phyloP scores from a whole-genome alignment of 306 rosid species.

The Nissolia schottii region DNA sequence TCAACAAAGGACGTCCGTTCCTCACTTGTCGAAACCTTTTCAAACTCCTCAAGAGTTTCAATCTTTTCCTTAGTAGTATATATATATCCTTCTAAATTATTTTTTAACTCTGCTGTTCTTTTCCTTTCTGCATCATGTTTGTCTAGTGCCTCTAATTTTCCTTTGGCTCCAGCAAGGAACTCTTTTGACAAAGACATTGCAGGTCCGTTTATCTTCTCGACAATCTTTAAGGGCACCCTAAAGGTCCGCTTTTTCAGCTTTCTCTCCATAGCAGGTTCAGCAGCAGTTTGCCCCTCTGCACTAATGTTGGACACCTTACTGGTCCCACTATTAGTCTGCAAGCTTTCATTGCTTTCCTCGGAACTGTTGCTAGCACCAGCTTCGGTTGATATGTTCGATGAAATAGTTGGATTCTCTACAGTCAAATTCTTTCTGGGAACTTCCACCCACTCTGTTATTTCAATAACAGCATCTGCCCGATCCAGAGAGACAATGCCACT shows the following conservation, averaged over 20 bases:
- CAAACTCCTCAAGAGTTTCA: constrained; percentile 69
- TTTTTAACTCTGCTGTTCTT: constrained; percentile 89
- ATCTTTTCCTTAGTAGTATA: constrained; percentile 92
- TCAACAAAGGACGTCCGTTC: constrained; percentile 70
- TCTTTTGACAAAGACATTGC: constrained; percentile 66
- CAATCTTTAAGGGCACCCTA: constrained; percentile 84
- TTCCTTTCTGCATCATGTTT: constrained; percentile 85
- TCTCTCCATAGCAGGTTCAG: constrained; percentile 55
- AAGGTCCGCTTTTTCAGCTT: constrained; percentile 86
- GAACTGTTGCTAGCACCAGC: constrained; percentile 55
- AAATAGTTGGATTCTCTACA: constrained; percentile 70
- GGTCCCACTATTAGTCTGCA: constrained; percentile 43
- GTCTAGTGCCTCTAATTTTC: constrained; percentile 71
- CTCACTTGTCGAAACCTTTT: constrained; percentile 62
- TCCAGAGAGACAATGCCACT: constrained; percentile 92
- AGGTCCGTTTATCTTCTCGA: constrained; percentile 62
- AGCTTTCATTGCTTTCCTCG: constrained; percentile 51
- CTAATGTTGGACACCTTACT: constrained; percentile 38
- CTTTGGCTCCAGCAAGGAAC: constrained; percentile 67
- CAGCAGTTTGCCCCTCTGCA: constrained; percentile 47
- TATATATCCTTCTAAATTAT: constrained; percentile 89
- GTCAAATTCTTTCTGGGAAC: constrained; percentile 72
- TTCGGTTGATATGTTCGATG: constrained; percentile 53
- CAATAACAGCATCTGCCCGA: constrained; percentile 90
- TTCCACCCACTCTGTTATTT: constrained; percentile 94